These are phyloP conservation scores for Microsporum audouinii DNA, from an alignment of 2,329 filamentous ascomycete species.

Conservation along the genomic window DNA sequence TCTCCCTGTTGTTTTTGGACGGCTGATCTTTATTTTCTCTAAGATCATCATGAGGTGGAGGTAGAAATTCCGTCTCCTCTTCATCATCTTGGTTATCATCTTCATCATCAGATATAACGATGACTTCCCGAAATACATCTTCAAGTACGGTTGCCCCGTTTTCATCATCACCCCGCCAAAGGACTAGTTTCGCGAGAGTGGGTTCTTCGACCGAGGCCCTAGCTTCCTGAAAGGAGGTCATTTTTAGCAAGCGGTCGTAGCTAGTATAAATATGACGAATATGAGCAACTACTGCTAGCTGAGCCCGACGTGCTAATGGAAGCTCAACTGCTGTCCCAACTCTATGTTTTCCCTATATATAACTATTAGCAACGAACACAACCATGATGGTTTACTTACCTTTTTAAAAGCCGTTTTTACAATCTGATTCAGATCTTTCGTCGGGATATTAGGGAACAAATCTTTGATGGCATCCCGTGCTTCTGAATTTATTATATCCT, in stretches of 20 bases:
- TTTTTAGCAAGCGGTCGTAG: constrained; percentile 48
- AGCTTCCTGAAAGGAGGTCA: constrained; percentile 43
- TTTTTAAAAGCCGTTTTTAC: constrained; percentile 51
- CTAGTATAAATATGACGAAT: constrained; percentile 52
- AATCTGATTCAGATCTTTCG: constrained; percentile 46
- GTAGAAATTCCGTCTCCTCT: not conserved
- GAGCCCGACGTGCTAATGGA: constrained; percentile 45
- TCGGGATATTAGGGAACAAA: constrained; percentile 52
- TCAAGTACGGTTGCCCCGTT: constrained; percentile 44
- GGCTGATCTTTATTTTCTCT: constrained; percentile 35
- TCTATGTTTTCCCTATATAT: constrained; percentile 41
- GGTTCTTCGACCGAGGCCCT: constrained; percentile 44
- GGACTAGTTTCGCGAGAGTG: constrained; percentile 46
- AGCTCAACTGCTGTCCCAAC: constrained; percentile 48
- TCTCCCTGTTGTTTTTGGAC: constrained; percentile 27
- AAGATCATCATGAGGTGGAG: constrained; percentile 18
- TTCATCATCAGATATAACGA: constrained; percentile 52
- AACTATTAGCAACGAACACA: constrained; percentile 16
- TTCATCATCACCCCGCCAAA: constrained; percentile 52
- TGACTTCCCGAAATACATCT: constrained; percentile 53
- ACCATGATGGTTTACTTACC: constrained; percentile 28
- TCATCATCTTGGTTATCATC: constrained; percentile 33
- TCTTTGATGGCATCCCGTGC: constrained; percentile 49
- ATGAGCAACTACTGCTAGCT: constrained; percentile 51
- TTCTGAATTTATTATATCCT: constrained; percentile 44